phyloP scores from a whole-genome alignment of 2,329 filamentous ascomycete species.

The Neopestalotiopsis rosae region DNA sequence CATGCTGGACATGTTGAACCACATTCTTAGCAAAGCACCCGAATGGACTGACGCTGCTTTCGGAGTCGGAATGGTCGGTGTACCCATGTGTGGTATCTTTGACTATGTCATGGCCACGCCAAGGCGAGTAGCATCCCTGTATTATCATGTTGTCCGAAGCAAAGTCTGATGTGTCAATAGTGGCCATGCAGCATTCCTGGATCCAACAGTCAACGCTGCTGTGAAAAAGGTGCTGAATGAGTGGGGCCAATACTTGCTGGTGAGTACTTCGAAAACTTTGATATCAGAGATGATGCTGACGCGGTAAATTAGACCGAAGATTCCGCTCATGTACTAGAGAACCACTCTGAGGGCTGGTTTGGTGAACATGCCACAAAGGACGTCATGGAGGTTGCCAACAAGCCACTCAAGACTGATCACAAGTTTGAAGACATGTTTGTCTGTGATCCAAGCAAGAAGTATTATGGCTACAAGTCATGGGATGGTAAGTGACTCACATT shows the following conservation, averaged over 20 bases:
- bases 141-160: not conserved
- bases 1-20: conserved; percentile 70
- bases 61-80: conserved; percentile 57
- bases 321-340: conserved; percentile 57
- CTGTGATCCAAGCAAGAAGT: conserved; percentile 58
- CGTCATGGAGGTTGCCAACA: conserved; percentile 57
- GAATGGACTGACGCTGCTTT: conserved; percentile 59
- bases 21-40: conserved; percentile 56
- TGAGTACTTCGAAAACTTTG: conserved; percentile 26
- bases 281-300: not conserved
- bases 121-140: conserved; percentile 36
- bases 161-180: conserved; percentile 26
- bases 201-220: conserved; percentile 59
- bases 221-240: conserved; percentile 60
- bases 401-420: conserved; percentile 44
- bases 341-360: conserved; percentile 58
- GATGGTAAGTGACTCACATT: conserved; percentile 45
- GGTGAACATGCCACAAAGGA: conserved; percentile 53
- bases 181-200: conserved; percentile 59
- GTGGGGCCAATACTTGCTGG: conserved; percentile 61
- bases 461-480: conserved; percentile 65
- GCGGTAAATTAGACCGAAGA: conserved; percentile 44
- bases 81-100: conserved; percentile 59
- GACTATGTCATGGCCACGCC: conserved; percentile 63
- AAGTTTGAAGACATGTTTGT: conserved; percentile 65